Evolutionary conservation across 176 grass and related monocot species (phyloP).

Genomic region (Aegilops longissima): DNA sequence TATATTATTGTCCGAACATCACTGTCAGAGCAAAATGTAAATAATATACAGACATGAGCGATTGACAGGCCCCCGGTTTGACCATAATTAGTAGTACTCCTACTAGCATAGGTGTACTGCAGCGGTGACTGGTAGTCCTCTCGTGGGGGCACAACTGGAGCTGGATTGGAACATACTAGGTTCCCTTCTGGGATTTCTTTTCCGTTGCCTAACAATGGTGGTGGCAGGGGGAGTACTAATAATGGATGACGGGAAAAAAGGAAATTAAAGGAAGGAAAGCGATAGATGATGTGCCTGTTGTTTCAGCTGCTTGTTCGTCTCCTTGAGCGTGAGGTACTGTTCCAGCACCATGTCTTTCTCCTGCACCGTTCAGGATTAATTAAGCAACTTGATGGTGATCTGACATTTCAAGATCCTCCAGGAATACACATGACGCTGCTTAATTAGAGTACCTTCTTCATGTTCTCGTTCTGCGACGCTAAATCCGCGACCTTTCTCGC

Average conservation of each 20-base stretch:
- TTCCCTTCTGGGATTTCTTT: neutral
- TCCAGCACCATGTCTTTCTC: conserved; percentile 74
- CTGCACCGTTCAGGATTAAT: conserved; percentile 20
- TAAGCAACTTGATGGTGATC: neutral
- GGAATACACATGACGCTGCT: neutral
- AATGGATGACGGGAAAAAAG: neutral
- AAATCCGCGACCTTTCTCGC: conserved; percentile 62
- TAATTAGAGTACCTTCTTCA: conserved; percentile 57
- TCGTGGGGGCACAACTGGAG: conserved; percentile 25
- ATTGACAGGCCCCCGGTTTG: neutral
- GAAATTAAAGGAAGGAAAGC: conserved; percentile 4
- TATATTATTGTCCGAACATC: conserved; percentile 18
- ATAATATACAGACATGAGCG: neutral
- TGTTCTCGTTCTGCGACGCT: conserved; percentile 68
- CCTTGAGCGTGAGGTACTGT: conserved; percentile 71
- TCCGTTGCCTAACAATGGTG: conserved; percentile 18
- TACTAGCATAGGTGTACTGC: conserved; percentile 17
- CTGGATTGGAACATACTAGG: conserved; percentile 38
- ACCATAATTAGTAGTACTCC: neutral
- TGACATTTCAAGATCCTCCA: neutral
- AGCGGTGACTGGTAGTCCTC: neutral
- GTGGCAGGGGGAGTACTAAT: neutral
- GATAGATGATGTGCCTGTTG: conserved; percentile 60
- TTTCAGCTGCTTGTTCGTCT: conserved; percentile 76
- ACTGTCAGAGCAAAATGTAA: neutral